Evolutionary conservation across 768 basidiomycete species (phyloP).

Genomic region (Rhodotorula diobovata): DNA sequence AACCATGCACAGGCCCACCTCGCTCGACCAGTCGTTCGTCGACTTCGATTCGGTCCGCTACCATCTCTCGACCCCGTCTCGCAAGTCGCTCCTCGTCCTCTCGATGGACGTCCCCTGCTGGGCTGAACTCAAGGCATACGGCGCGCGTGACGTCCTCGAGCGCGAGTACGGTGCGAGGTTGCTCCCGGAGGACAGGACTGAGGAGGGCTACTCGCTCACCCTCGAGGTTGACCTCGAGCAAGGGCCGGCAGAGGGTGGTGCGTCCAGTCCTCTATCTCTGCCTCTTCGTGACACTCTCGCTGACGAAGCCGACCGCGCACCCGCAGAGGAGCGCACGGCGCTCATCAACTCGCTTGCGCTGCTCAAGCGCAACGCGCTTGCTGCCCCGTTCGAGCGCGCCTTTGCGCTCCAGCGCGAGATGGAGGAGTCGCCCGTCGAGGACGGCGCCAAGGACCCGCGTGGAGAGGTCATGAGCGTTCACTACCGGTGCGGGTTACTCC

Average conservation of each 20-base stretch:
- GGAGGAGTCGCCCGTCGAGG: conserved; percentile 53
- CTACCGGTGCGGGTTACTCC: conserved; percentile 62
- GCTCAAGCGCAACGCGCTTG: conserved; percentile 86
- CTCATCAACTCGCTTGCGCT: conserved; percentile 76
- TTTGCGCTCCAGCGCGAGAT: conserved; percentile 77
- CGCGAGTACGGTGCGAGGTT: conserved; percentile 78
- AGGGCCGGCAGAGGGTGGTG: conserved; percentile 74
- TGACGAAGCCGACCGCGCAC: neutral
- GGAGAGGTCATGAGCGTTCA: conserved; percentile 88
- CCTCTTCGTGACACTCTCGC: neutral
- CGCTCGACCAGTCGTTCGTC: conserved; percentile 91
- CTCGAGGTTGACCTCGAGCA: conserved; percentile 82
- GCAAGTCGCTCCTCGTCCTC: conserved; percentile 62
- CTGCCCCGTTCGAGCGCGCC: conserved; percentile 86
- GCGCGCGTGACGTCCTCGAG: conserved; percentile 70
- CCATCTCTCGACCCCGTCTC: conserved; percentile 79
- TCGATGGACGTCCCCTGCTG: conserved; percentile 95
- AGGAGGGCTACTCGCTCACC: conserved; percentile 84
- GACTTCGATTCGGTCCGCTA: conserved; percentile 97
- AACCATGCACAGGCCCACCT: conserved; percentile 64
- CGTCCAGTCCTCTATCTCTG: conserved; percentile 39
- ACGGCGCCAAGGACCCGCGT: conserved; percentile 57
- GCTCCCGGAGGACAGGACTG: conserved; percentile 51
- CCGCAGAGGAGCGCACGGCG: conserved; percentile 67
- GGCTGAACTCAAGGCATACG: conserved; percentile 83